Evolutionary conservation across 306 rosid species (phyloP), one percentile per base, ranked within the genome.

Genomic region (Cajanus cajan): DNA sequence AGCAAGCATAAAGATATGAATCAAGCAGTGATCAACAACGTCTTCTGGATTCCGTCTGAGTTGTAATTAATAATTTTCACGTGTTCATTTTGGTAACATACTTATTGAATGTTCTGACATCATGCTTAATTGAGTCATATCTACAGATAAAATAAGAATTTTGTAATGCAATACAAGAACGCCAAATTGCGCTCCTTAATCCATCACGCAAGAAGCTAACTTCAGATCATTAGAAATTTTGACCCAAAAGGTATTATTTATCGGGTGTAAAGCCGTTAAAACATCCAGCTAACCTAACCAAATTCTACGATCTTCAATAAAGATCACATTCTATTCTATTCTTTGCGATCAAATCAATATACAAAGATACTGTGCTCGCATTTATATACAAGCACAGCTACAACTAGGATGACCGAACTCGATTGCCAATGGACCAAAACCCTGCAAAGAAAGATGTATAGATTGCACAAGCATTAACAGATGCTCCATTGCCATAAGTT

Each of bases 291-390:
- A 79, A 68, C 41, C 82, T 80, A 84, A 83, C 79, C 77, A 81
- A 63, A 73, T 80, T 80, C 71, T 84, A 76, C 66, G 85, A 76
- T 77, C 86, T 80, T 82, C 83, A 85, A 78, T 80, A 76, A n/a
- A 73, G 82, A 86, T 80, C 90, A 77, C 37, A 65, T 74, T 85
- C 89, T 88, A 88, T 82, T 80, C 88, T 90, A 85, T 85, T 83
- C 80, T 83, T 77, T 77, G 78, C 48, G 57, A 77, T 64, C 73
- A 82, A 90, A 92, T 85, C 91, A 87, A 85, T 87, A 78, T 90
- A 85, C 85, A 85, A 80, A 70, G 69, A 72, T 47, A 73, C 83
- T 76, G 91, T 82, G 74, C 78, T 83, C 71, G 82, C 85, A 79
- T 40, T 68, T 68, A 73, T 82, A 51, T 77, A 75, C 71, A 78